Evolutionary conservation across 176 grass and related monocot genomes (phyloP), one percentile per base, ranked within the genome.

Genomic region (Thalia dealbata): DNA sequence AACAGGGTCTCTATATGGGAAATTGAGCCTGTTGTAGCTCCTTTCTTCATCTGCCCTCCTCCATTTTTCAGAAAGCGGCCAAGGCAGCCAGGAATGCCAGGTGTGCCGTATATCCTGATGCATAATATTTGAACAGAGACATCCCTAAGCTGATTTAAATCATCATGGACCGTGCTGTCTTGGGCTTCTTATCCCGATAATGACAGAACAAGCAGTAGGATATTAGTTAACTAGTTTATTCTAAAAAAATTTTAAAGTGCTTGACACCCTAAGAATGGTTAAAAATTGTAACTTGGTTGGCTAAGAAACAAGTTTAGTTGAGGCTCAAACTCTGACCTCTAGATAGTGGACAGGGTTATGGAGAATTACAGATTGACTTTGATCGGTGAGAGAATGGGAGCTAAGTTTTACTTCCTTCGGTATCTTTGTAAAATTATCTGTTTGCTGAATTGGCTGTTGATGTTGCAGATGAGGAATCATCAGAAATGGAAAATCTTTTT

Each of bases 1-100:
- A 93, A 88, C 30, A 84, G 95, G 85, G 90, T 99, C 84, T 99
- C 95, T 44, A 84, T 91, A 52, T 99, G 95, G 95, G 95, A 99
- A 72, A 99, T 93, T 25, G 95, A 99, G 70, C 95, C 95, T 14
- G 86, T 99, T 42, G 79, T 84, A 74, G 81, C 90, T 67, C 95
- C 95, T 44, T 99, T 99, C 83, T 99, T 99, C 74, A 81, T 99
- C 71, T 99, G 95, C 25, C 95, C 95, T 12, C 95, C 91, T 21
- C 90, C 95, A 71, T 99, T 89, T 76, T 99, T 99, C 76, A 82
- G 90, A 68, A 99, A 99, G 73, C 88, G 86, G 21, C 83, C 88
- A 11, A 88, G 90, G 50, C 87, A 88, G 78, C 69, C 89, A 86
- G 88, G 95, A 80, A 85, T 44, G 67, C 55, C 77, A 79, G 77